Evolutionary conservation across 495 filamentous ascomycete species (phyloP).

Genomic region (Rhypophila decipiens): DNA sequence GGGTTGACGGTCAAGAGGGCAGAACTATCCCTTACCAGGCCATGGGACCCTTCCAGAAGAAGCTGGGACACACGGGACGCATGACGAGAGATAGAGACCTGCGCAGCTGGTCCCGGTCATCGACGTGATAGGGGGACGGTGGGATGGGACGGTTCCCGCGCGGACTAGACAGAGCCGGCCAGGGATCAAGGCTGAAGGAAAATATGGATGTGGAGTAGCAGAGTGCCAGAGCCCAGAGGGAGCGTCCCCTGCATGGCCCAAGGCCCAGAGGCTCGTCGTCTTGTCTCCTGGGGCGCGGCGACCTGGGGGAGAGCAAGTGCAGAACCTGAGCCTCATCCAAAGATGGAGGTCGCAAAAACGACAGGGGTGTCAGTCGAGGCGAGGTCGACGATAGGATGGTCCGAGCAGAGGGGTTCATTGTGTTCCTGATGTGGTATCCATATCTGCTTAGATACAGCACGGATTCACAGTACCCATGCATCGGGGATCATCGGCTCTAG

Average conservation of each 20-base stretch:
- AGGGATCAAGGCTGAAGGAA: constrained; percentile 12
- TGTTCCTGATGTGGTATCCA: too few species aligned
- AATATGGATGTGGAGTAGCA: background rate
- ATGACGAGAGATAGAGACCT: constrained; percentile 14
- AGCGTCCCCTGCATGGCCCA: background rate
- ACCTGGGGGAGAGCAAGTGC: too few species aligned
- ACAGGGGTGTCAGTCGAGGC: background rate
- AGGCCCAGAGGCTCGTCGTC: background rate
- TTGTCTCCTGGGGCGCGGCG: background rate
- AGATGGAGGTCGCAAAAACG: background rate
- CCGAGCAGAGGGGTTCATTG: background rate
- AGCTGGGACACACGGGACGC: constrained; percentile 7
- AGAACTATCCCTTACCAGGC: constrained; percentile 2
- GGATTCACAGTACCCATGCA: too few species aligned
- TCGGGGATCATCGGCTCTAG: too few species aligned
- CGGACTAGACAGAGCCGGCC: constrained; percentile 18
- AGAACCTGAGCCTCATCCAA: background rate
- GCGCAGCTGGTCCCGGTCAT: constrained; percentile 12
- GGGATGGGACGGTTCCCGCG: constrained; percentile 12
- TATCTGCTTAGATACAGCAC: too few species aligned
- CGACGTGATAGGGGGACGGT: constrained; percentile 2
- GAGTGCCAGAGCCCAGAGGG: constrained; percentile 4
- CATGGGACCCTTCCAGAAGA: constrained; percentile 20
- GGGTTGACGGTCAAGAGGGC: constrained; percentile 8
- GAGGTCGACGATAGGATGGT: background rate